Evolutionary conservation across 2,329 filamentous ascomycete genomes (phyloP).

Genomic region (Hyphodiscus sp.): DNA sequence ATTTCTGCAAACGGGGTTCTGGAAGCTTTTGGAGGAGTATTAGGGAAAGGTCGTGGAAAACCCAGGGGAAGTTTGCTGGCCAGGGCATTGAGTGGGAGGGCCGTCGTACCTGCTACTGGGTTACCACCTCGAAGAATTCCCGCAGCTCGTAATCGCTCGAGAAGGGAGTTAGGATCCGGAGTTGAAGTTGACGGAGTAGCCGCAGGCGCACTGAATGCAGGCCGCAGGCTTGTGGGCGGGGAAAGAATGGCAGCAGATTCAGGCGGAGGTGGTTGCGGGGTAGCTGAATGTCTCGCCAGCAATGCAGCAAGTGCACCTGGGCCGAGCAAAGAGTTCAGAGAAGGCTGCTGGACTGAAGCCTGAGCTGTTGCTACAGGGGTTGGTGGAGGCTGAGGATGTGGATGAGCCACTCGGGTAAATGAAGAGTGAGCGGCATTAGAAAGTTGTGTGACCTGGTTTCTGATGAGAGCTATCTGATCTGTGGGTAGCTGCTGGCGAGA

Average conservation of each 20-base stretch:
- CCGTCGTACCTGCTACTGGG: conserved; percentile 34
- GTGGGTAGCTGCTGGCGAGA: conserved; percentile 70
- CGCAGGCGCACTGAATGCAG: conserved; percentile 26
- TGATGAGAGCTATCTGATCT: conserved; percentile 78
- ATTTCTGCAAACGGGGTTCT: conserved; percentile 24
- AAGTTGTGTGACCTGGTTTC: conserved; percentile 76
- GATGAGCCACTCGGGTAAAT: conserved; percentile 31
- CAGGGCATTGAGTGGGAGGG: conserved; percentile 34
- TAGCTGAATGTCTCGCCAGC: conserved; percentile 46
- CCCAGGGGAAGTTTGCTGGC: conserved; percentile 35
- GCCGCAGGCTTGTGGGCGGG: conserved; percentile 41
- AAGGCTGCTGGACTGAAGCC: conserved; percentile 26
- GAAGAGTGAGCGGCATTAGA: conserved; percentile 29
- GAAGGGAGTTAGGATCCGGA: conserved; percentile 43
- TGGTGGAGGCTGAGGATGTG: conserved; percentile 20
- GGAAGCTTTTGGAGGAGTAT: conserved; percentile 15
- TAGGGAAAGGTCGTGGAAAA: conserved; percentile 30
- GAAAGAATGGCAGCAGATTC: conserved; percentile 39
- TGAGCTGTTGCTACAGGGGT: conserved; percentile 23
- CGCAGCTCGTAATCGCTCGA: conserved; percentile 62
- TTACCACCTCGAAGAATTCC: conserved; percentile 52
- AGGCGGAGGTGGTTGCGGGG: conserved; percentile 43
- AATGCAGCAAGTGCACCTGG: conserved; percentile 43
- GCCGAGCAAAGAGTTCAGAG: conserved; percentile 50
- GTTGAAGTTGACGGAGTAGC: conserved; percentile 32